Evolutionary conservation across 495 filamentous ascomycete species (phyloP).

Genomic region (Schizothecium vesticola): DNA sequence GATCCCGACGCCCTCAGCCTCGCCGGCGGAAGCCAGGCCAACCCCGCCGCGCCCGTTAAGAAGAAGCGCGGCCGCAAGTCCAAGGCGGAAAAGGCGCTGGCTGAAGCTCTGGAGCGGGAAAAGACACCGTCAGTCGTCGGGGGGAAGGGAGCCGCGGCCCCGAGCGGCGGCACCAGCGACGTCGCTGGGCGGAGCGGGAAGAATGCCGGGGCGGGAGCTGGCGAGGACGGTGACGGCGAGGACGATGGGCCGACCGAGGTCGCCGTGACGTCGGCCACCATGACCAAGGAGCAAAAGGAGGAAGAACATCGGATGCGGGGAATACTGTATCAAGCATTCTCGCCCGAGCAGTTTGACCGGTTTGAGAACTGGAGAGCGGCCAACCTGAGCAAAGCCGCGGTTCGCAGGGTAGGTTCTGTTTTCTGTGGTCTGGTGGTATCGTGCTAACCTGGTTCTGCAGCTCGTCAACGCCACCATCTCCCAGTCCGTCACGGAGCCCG

Average conservation of each 20-base stretch:
- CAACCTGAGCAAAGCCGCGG: constrained; percentile 48
- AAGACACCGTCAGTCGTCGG: constrained; percentile 44
- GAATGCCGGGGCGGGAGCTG: constrained; percentile 20
- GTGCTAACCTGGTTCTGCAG: constrained; percentile 32
- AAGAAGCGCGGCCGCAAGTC: constrained; percentile 63
- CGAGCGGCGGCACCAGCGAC: constrained; percentile 43
- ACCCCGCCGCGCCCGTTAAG: constrained; percentile 40
- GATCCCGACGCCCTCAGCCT: constrained; percentile 59
- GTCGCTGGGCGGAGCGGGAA: constrained; percentile 31
- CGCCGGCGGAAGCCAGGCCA: constrained; percentile 61
- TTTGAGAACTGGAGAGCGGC: constrained; percentile 69
- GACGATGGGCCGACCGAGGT: constrained; percentile 62
- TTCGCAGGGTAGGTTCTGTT: constrained; percentile 37
- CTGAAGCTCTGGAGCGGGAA: constrained; percentile 49
- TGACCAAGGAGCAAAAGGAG: constrained; percentile 60
- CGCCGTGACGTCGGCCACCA: constrained; percentile 56
- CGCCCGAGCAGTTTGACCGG: constrained; percentile 60
- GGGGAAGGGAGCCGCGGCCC: constrained; percentile 44
- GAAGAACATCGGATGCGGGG: constrained; percentile 58
- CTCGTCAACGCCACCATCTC: constrained; percentile 84
- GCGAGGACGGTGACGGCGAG: constrained; percentile 55
- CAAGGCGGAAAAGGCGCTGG: constrained; percentile 50
- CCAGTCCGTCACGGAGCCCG: constrained; percentile 73
- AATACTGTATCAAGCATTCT: constrained; percentile 65
- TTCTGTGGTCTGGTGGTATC: background rate